Conservation (phyloP, 2,329 filamentous ascomycete species). For the Claviceps citrina region DNA sequence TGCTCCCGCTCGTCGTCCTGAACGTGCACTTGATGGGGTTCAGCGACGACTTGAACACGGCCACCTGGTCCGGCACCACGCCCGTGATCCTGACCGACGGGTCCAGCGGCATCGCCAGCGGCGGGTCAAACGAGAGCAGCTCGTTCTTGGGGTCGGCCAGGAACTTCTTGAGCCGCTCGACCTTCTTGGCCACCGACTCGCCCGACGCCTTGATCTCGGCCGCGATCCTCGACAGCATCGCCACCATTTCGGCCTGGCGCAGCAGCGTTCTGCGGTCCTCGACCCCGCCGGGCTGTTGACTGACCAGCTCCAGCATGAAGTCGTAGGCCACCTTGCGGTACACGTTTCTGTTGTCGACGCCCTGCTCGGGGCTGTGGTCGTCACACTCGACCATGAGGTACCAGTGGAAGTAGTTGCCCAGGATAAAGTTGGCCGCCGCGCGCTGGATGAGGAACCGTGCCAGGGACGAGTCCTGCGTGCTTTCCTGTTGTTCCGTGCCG, state of each 20-base stretch:
- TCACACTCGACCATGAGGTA: conserved; percentile 97
- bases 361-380: conserved; percentile 62
- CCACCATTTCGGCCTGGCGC: conserved; percentile 78
- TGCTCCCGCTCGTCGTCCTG: conserved; percentile 58
- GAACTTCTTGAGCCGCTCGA: conserved; percentile 70
- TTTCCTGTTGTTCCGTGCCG: conserved; percentile 38
- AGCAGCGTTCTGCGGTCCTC: conserved; percentile 62
- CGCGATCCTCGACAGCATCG: conserved; percentile 74
- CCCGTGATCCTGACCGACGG: conserved; percentile 67
- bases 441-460: conserved; percentile 79
- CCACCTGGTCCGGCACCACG: conserved; percentile 67
- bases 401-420: conserved; percentile 95
- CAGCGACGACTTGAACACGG: conserved; percentile 89
- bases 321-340: conserved; percentile 91
- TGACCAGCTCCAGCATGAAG: conserved; percentile 80
- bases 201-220: conserved; percentile 72
- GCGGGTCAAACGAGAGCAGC: conserved; percentile 65
- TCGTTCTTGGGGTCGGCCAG: conserved; percentile 85
- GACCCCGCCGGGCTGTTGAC: conserved; percentile 49
- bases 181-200: conserved; percentile 64
- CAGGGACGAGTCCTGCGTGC: conserved; percentile 52
- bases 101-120: conserved; percentile 76
- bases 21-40: conserved; percentile 86
- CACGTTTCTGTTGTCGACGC: conserved; percentile 60
- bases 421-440: conserved; percentile 71